Base-by-base conservation (phyloP, 345 rosid species). In the Litchi chinensis region DNA sequence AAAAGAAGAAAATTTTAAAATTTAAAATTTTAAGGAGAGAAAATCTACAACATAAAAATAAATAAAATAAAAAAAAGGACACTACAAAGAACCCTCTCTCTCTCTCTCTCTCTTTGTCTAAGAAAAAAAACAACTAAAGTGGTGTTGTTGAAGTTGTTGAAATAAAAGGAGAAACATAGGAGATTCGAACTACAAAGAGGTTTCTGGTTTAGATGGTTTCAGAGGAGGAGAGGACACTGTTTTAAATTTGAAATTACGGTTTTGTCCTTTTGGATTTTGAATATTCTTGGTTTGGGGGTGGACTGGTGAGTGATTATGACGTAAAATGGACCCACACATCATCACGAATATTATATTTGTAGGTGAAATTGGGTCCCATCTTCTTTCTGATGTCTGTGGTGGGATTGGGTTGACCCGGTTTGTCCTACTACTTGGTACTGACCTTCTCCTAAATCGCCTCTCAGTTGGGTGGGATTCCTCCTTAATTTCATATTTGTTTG, bases 321-420 rank as follows among this genome's bases (percentile, higher is more conserved):
- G 78, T 71, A 46, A 44, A 40, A 48, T 76, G 82, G 82, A 24
- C 76, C 78, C 74, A 76, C 52, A 13, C 24, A 13, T 39, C 26
- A 76, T 76, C 79, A 76, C 79, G 46, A 50, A 50, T 50, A 50
- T 10, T 52, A 10, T 10, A 48, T 59, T 67, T 65, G 54, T 54
- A 52, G 66, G 18, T 67, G 73, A 5, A 60, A 21, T 6, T 76
- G 79, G 79, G 73, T n/a, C 74, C 83, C 78, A 54, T 26, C 1
- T 46, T 46, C 10, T 28, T 37, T 39, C 56, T 54, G 22, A 39
- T 54, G 32, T 11, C 16, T 68, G 56, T 72, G 16, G 37, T 32
- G 37, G 3, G 72, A 79, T 77, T 74, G 10, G 39, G 71, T 80
- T 80, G 83, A 83, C 79, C 54, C n/a, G 13, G 8, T 15, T 52